Conservation (phyloP, 495 filamentous ascomycete genomes). For the Tuber borchii region DNA sequence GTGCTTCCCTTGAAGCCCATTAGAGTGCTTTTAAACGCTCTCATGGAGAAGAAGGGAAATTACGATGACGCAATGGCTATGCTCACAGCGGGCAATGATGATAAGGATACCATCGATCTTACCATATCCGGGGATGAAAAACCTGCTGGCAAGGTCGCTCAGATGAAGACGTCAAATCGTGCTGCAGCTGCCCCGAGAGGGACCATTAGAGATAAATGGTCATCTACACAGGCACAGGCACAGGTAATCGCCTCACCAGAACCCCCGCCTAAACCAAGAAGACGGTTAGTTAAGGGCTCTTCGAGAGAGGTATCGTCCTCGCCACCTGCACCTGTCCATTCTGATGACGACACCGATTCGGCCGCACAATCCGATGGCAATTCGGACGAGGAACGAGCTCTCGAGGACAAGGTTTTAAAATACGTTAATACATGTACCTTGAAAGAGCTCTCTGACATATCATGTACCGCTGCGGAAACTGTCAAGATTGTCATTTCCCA, state of each 20-base stretch:
- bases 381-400: conserved; percentile 42
- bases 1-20: conserved; percentile 52
- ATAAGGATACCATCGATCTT: conserved; percentile 41
- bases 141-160: conserved; percentile 12
- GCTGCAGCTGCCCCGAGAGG: conserved; percentile 34
- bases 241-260: conserved; percentile 32
- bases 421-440: conserved; percentile 76
- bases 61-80: conserved; percentile 55
- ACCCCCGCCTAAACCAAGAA: conserved; percentile 35
- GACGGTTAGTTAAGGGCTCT: conserved; percentile 34
- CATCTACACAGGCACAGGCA: conserved; percentile 46
- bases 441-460: conserved; percentile 69
- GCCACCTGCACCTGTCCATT: conserved; percentile 32
- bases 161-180: conserved; percentile 42
- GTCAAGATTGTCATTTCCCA: conserved; percentile 60
- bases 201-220: conserved; percentile 43
- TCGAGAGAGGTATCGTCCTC: conserved; percentile 39
- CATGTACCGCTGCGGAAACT: conserved; percentile 59
- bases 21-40: conserved; percentile 49
- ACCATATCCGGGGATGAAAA: conserved; percentile 45
- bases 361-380: conserved; percentile 46
- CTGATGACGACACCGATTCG: conserved; percentile 56
- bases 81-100: conserved; percentile 45
- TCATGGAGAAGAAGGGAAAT: conserved; percentile 51
- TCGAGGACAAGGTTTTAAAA: conserved; percentile 58